These are phyloP conservation scores for Ophiocordyceps sinensis DNA, from an alignment of 2,329 filamentous ascomycete genomes.

Conservation along the genomic window DNA sequence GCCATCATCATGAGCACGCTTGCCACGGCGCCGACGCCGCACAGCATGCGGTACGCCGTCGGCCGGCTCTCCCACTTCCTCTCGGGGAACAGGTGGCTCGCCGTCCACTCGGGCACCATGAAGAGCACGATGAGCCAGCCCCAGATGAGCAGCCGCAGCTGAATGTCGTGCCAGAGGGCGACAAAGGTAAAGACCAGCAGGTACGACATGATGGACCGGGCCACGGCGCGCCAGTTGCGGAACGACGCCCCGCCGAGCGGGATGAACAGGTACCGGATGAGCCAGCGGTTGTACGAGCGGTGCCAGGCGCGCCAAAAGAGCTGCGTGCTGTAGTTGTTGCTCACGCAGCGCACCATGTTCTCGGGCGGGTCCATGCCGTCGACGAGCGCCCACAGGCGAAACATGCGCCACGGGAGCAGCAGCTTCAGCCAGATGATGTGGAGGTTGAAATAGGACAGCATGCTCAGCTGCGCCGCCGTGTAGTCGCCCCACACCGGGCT, in stretches of 20 bases:
- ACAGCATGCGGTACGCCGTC: conserved; percentile 64
- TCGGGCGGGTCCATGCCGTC: conserved; percentile 92
- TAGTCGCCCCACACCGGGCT: conserved; percentile 70
- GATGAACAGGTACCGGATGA: conserved; percentile 85
- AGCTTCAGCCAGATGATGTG: conserved; percentile 98
- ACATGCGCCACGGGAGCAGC: conserved; percentile 93
- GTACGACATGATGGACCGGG: conserved; percentile 57
- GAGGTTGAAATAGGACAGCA: conserved; percentile 91
- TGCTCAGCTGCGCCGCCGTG: conserved; percentile 71
- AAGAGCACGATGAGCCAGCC: conserved; percentile 94
- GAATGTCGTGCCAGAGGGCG: conserved; percentile 94
- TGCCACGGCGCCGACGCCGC: conserved; percentile 62
- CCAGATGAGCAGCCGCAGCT: conserved; percentile 82
- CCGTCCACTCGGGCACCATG: conserved; percentile 76
- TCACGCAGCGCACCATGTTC: conserved; percentile 96
- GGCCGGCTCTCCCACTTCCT: conserved; percentile 56
- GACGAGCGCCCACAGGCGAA: conserved; percentile 85
- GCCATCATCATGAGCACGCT: conserved; percentile 93
- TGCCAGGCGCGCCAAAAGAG: conserved; percentile 97
- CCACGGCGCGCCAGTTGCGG: conserved; percentile 27
- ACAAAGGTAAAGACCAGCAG: conserved; percentile 89
- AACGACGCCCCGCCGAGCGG: conserved; percentile 64
- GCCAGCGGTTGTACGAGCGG: conserved; percentile 86
- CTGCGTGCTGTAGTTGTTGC: conserved; percentile 80
- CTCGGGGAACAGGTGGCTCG: conserved; percentile 55